Percentiles rank a stretch among this genome's conserved stretches.
phyloP scores from a whole-genome alignment of 371 early-diverging fungal genomes.

The Saksenaea oblongispora region DNA sequence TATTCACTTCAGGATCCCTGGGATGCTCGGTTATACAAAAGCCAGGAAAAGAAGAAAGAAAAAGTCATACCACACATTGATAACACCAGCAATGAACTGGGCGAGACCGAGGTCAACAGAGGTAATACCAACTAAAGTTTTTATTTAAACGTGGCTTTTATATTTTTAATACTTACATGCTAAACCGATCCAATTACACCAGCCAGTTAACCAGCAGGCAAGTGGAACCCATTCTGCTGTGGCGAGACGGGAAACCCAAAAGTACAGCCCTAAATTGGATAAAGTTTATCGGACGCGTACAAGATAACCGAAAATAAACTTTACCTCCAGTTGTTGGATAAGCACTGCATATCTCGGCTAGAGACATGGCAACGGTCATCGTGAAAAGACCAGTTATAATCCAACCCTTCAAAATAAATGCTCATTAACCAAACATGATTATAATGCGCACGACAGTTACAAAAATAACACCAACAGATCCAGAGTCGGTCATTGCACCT shows the following conservation, averaged over 20 bases:
- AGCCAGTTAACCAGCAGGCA: conserved; percentile 65
- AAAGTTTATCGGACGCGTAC: background rate
- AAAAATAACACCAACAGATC: conserved; percentile 63
- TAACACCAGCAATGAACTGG: conserved; percentile 55
- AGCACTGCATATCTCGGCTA: conserved; percentile 78
- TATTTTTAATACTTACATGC: conserved; percentile 10
- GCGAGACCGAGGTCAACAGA: conserved; percentile 57
- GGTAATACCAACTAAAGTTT: conserved; percentile 42
- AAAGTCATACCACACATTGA: conserved; percentile 46
- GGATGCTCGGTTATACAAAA: conserved; percentile 16
- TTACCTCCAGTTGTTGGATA: conserved; percentile 74
- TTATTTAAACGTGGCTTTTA: background rate
- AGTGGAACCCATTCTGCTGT: conserved; percentile 60
- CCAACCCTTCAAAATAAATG: conserved; percentile 56
- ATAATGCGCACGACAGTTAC: too few relatives aligned
- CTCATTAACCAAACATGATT: background rate
- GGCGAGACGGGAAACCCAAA: conserved; percentile 60
- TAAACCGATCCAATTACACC: conserved; percentile 66
- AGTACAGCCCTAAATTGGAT: conserved; percentile 51
- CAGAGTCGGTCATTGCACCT: conserved; percentile 61
- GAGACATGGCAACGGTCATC: conserved; percentile 61
- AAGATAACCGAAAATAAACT: background rate
- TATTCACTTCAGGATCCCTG: conserved; percentile 30
- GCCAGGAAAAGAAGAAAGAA: background rate
- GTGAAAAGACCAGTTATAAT: conserved; percentile 58